Conservation (phyloP, 2,329 filamentous ascomycete species). For the Saccharata proteae region DNA sequence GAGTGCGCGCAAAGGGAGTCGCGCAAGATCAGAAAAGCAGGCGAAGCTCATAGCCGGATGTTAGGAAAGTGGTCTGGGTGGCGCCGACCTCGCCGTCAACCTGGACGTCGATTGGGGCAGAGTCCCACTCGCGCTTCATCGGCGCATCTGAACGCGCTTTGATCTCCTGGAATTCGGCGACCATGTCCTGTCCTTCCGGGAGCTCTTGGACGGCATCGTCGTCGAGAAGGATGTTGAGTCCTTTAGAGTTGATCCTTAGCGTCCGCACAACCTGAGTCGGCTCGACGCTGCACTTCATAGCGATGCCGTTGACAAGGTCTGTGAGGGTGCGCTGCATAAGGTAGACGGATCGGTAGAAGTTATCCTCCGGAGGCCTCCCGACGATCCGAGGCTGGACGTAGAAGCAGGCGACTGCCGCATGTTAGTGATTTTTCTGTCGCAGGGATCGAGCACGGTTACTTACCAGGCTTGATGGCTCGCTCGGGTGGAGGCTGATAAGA, state of each 20-base stretch:
- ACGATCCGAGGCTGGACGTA: constrained; percentile 54
- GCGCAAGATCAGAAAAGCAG: constrained; percentile 34
- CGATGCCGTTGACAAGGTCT: constrained; percentile 62
- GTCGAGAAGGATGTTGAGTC: constrained; percentile 75
- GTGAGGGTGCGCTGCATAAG: constrained; percentile 62
- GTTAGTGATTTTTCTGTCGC: no score
- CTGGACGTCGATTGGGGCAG: constrained; percentile 34
- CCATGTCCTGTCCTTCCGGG: constrained; percentile 84
- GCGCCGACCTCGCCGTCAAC: constrained; percentile 36
- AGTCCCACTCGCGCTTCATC: constrained; percentile 43
- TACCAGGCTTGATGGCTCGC: constrained; percentile 53
- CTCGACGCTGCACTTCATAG: constrained; percentile 71
- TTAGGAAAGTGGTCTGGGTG: constrained; percentile 30
- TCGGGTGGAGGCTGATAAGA: constrained; percentile 71
- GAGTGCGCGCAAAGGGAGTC: no score
- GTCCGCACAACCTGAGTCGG: constrained; percentile 57
- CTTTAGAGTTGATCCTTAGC: constrained; percentile 59
- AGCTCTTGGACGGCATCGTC: constrained; percentile 79
- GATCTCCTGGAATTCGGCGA: constrained; percentile 56
- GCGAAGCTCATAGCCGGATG: constrained; percentile 36
- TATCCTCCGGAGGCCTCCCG: constrained; percentile 37
- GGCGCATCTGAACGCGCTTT: constrained; percentile 29
- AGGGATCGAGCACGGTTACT: constrained; percentile 15
- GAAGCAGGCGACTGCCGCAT: constrained; percentile 63
- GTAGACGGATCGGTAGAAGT: constrained; percentile 77